Percentiles rank a stretch among this genome's conserved stretches.
Evolutionary conservation across 352 stramenopile species (phyloP).

Genomic region (Phytophthora podocarpi): DNA sequence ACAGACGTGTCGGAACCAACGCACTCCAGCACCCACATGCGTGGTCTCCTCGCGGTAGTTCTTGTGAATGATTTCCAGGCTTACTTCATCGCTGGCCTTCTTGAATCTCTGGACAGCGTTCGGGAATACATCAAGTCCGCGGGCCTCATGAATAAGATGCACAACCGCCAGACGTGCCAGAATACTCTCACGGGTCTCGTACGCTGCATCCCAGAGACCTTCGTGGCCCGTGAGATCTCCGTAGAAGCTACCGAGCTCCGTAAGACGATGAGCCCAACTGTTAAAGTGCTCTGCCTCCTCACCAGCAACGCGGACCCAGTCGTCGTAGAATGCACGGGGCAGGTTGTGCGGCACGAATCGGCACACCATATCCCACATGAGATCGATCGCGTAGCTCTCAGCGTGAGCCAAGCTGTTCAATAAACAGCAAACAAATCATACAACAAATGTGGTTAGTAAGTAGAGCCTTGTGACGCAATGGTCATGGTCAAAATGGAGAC

Average conservation of each 20-base stretch:
- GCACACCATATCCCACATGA: conserved; percentile 70
- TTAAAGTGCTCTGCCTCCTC: conserved; percentile 61
- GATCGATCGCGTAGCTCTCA: conserved; percentile 67
- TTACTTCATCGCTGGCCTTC: conserved; percentile 47
- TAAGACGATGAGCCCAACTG: conserved; percentile 53
- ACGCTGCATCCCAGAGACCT: conserved; percentile 58
- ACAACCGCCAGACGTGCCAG: conserved; percentile 54
- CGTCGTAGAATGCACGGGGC: conserved; percentile 59
- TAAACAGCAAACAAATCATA: not conserved
- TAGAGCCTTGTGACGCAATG: not conserved
- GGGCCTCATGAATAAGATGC: conserved; percentile 64
- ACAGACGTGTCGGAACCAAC: conserved; percentile 53
- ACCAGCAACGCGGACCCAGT: conserved; percentile 58
- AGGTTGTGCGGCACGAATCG: conserved; percentile 54
- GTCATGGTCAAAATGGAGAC: no score
- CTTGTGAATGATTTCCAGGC: conserved; percentile 50
- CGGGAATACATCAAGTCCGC: conserved; percentile 58
- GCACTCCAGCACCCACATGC: conserved; percentile 46
- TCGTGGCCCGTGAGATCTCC: conserved; percentile 52
- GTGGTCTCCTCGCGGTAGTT: conserved; percentile 62
- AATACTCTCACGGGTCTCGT: conserved; percentile 44
- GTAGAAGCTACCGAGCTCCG: conserved; percentile 55
- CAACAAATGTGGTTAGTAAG: not conserved
- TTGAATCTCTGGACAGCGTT: conserved; percentile 52
- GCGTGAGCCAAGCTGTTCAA: conserved; percentile 47